These are phyloP conservation scores for Kingdonia uniflora DNA, from an alignment of 164 flowering plant genomes.

Conservation along the genomic window DNA sequence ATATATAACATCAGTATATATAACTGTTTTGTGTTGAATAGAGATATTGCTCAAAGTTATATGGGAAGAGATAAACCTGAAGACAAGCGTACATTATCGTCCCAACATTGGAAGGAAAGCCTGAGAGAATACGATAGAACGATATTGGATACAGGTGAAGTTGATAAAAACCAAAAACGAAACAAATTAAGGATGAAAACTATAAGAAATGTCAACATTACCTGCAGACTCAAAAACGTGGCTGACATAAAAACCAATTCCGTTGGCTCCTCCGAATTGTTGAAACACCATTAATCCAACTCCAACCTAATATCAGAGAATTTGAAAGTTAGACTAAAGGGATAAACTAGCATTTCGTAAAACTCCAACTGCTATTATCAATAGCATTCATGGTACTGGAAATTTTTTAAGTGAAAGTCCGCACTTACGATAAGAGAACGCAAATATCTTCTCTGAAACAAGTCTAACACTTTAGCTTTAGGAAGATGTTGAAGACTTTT, in stretches of 20 bases:
- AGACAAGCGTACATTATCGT: slow-evolving; percentile 30
- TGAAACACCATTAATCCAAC: slow-evolving; percentile 75
- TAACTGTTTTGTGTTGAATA: background rate
- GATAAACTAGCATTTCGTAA: too few relatives aligned
- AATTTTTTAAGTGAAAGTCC: background rate
- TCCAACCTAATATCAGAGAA: slow-evolving; percentile 46
- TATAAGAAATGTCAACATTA: slow-evolving; percentile 8
- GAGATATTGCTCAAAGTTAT: background rate
- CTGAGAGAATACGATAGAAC: slow-evolving; percentile 17
- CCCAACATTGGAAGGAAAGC: slow-evolving; percentile 38
- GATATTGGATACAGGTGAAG: background rate
- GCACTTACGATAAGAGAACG: slow-evolving; percentile 57
- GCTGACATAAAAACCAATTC: slow-evolving; percentile 57
- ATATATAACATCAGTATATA: background rate
- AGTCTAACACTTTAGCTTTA: slow-evolving; percentile 53
- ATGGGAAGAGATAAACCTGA: slow-evolving; percentile 25
- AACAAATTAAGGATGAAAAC: background rate
- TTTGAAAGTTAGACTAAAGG: too few relatives aligned
- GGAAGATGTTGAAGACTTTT: slow-evolving; percentile 58
- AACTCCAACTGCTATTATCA: too few relatives aligned
- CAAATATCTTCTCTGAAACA: slow-evolving; percentile 62
- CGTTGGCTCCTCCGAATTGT: slow-evolving; percentile 83
- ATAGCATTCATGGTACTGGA: too few relatives aligned
- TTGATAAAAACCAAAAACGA: too few relatives aligned
- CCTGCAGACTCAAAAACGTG: slow-evolving; percentile 67